phyloP scores from a whole-genome alignment of 129 eudicot species.

The Flaveria bidentis region DNA sequence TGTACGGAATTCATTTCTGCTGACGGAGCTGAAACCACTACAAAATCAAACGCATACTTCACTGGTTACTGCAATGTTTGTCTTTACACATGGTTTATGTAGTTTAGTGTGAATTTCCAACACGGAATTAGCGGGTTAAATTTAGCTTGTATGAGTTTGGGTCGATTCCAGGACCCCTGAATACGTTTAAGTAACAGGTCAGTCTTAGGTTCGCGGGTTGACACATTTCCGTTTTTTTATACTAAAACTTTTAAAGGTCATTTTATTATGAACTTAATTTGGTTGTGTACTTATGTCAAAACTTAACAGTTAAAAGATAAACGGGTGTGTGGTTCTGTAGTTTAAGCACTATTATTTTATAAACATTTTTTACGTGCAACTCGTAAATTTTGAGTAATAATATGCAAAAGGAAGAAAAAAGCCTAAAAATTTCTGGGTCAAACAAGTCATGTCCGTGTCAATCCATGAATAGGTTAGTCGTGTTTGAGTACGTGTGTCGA shows the following conservation, averaged over 20 bases:
- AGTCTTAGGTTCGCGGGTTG: too few relatives aligned
- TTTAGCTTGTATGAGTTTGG: background rate
- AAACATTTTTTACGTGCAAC: too few relatives aligned
- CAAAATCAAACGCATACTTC: constrained; percentile 30
- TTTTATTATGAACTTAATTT: too few relatives aligned
- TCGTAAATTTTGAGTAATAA: too few relatives aligned
- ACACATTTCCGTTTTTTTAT: too few relatives aligned
- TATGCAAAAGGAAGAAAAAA: too few relatives aligned
- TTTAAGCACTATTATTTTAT: background rate
- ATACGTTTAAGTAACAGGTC: too few relatives aligned
- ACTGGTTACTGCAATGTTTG: background rate
- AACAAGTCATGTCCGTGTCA: background rate
- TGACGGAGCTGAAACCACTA: constrained; percentile 62
- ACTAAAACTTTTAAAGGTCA: background rate
- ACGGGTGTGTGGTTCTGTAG: background rate
- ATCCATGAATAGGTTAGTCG: background rate
- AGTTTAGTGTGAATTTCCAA: too few relatives aligned
- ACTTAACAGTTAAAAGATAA: background rate
- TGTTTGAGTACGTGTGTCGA: background rate
- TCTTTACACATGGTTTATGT: too few relatives aligned
- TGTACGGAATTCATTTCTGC: constrained; percentile 56
- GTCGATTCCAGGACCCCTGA: too few relatives aligned
- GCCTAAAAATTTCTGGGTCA: too few relatives aligned
- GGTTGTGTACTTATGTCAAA: background rate
- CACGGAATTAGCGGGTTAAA: background rate